Base-by-base conservation (phyloP, 1,139 yeast genomes). In the Saccharomycopsis phalli region DNA sequence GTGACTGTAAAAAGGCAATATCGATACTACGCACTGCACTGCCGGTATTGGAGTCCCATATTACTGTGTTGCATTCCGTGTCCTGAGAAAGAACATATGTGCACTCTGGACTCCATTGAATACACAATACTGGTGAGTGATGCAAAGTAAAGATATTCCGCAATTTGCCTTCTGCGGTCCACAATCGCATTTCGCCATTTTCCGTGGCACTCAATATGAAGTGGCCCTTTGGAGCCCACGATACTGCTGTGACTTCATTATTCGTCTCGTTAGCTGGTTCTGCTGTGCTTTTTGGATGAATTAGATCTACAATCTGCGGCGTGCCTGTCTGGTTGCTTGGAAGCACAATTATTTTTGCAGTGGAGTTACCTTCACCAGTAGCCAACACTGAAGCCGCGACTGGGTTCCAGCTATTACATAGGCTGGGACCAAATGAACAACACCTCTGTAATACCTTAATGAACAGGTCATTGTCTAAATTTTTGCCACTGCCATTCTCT, bases 151-250 rank as follows among this genome's bases (percentile, higher is more conserved):
- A 69, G 1, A 81, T 72, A 49, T 77, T 80, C 46, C 74, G 65
- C 37, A 84, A 63, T 33, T 68, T 67, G 0, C 88, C 91, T 40
- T 74, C 77, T 0, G 72, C 68, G 16, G 74, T 68, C 91, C 91
- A 81, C 11, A 80, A 64, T 42, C 86, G 60, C 11, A 81, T 53
- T 50, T 80, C 88, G 14, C 91, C 88, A 49, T 66, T 65, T 37
- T 68, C 70, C 2, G 74, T 70, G 1, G 75, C 76, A 0, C 86
- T 77, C 8, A 76, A 60, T 2, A 81, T 56, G 11, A 65, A 51
- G 41, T 69, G 62, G 0, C 88, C 88, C 44, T 61, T 61, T 1
- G 81, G 81, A 2, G 82, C 67, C 88, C 88, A 81, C 3, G 74
- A 59, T 2, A 79, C 61, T 2, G 66, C 56, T 13, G 74, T 68